Base-by-base conservation (phyloP, 2,329 filamentous ascomycete species). In the Xylariaceae sp. region DNA sequence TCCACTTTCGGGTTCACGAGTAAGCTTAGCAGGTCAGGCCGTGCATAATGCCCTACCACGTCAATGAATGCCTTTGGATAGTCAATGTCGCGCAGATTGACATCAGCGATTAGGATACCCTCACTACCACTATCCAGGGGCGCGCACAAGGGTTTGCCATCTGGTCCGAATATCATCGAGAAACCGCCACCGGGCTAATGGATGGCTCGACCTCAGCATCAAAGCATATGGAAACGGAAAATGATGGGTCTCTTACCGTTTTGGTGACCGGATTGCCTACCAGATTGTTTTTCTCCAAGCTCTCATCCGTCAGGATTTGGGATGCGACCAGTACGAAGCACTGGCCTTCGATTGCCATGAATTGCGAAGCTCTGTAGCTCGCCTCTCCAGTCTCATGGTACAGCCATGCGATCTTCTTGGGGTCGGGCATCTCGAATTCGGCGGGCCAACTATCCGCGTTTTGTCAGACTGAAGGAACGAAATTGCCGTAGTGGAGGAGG, bases 151-250 rank as follows among this genome's bases (percentile, higher is more conserved):
- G 75, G 68, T 34, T 78, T 70, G 1, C 81, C 81, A 63, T 83
- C 80, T 0, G 81, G 81, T 0, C 77, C 80, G 59, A 80, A 79
- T 18, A 82, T 75, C 61, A 78, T 79, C 2, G 77, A 77, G 56
- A 76, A 77, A 1, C 81, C 81, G 18, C 78, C 78, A 2, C 75
- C 73, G 0, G 73, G 73, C 65, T 71, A 56, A 52, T 57, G 18
- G 23, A 51, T n/a, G 50, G 39, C 44, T 53, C 17, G 17, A 34
- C 45, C 15, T 64, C 55, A 59, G 57, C 48, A 44, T 52, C 5
- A 23, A 15, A 35, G 30, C 7, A 8, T 7, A 23, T 15, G 34
- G 35, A 39, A 37, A 45, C 30, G 51, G 45, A 37, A 52, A 3
- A 2, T 56, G 47, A 47, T 57, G 37, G 30, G 37, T 39, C 35